A percentile compares a stretch with the other conserved stretches of the same genome.
phyloP scores from a whole-genome alignment of 192 early-diverging fungal genomes.

The Backusella parvicylindrica region DNA sequence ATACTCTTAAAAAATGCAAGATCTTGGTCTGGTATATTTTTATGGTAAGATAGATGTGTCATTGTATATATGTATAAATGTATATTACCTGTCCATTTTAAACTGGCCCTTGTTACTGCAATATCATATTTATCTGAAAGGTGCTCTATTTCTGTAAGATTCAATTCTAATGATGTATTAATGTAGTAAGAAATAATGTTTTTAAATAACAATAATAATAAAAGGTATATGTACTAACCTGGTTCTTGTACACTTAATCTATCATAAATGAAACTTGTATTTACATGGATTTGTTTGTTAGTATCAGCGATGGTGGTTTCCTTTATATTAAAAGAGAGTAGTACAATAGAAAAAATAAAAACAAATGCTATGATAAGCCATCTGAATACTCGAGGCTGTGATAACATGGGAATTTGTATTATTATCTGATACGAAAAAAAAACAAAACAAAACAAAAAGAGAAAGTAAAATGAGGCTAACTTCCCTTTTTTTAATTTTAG shows the following conservation, averaged over 20 bases:
- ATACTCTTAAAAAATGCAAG: not conserved
- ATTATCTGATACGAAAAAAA: not conserved
- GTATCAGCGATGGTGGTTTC: not conserved
- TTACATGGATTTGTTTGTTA: not conserved
- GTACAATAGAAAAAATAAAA: not conserved
- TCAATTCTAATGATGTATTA: not conserved
- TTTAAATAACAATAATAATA: not conserved
- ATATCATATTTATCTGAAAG: not conserved
- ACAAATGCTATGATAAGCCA: not conserved
- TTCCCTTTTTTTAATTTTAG: not conserved
- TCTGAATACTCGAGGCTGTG: not conserved
- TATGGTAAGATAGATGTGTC: no score
- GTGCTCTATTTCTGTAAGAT: not conserved
- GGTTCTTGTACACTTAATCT: not conserved
- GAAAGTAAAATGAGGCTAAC: not conserved
- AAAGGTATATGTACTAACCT: not conserved
- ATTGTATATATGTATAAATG: not conserved
- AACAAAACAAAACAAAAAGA: not conserved
- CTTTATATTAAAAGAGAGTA: not conserved
- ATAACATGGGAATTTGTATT: not conserved
- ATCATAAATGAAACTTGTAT: not conserved
- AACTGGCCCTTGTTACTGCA: not conserved
- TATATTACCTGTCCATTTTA: constrained; percentile 2
- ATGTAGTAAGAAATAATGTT: not conserved
- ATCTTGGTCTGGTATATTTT: not conserved